Conservation (phyloP, 2,329 filamentous ascomycete species). For the Phialophora verrucosa region DNA sequence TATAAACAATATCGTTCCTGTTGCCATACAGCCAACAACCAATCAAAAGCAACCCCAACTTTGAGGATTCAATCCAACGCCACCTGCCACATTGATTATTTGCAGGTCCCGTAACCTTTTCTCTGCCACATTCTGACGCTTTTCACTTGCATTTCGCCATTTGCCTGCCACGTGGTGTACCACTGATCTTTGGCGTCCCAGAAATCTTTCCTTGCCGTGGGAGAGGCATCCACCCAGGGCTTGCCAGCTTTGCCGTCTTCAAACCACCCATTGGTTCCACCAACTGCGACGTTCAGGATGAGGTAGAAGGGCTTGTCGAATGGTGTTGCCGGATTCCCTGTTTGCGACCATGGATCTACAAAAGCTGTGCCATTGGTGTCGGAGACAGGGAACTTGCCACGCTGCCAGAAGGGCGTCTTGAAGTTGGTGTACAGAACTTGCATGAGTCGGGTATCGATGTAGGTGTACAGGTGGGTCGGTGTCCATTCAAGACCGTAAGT, state of each 20-base stretch:
- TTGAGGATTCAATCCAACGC: neutral
- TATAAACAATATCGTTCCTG: neutral
- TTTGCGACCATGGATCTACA: conserved; percentile 67
- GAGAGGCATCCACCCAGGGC: conserved; percentile 75
- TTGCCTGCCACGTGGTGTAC: conserved; percentile 76
- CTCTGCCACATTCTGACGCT: conserved; percentile 75
- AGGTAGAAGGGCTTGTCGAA: conserved; percentile 80
- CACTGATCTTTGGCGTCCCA: conserved; percentile 71
- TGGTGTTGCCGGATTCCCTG: conserved; percentile 67
- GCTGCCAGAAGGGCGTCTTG: conserved; percentile 68
- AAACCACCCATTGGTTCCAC: conserved; percentile 84
- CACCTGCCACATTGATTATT: neutral
- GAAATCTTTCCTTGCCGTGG: conserved; percentile 74
- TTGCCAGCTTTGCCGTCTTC: conserved; percentile 72
- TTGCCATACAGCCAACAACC: neutral
- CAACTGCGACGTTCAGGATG: conserved; percentile 76
- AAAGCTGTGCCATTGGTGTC: conserved; percentile 70
- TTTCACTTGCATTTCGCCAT: conserved; percentile 70
- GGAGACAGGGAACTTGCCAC: conserved; percentile 69
- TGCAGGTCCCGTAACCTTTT: conserved; percentile 38
- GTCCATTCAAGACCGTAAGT: conserved; percentile 85
- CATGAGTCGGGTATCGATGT: conserved; percentile 77
- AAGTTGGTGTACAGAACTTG: conserved; percentile 83
- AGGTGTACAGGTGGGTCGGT: conserved; percentile 86
- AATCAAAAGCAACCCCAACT: neutral